These are phyloP conservation scores for Dactylis glomerata DNA, from an alignment of 176 grass and related monocot species.

Conservation along the genomic window DNA sequence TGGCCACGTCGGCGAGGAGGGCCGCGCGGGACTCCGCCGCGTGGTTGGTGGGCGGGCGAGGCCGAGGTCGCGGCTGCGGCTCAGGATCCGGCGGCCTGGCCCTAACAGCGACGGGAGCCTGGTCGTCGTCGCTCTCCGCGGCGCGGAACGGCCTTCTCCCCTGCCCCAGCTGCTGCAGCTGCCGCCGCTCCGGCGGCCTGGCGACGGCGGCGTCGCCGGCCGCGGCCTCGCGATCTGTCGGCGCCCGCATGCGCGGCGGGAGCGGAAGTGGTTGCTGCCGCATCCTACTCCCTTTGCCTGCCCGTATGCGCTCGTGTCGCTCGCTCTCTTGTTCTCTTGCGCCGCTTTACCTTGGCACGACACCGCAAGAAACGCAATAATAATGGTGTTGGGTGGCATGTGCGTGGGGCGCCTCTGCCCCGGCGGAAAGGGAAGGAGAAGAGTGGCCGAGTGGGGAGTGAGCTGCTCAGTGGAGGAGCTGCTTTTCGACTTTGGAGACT, in stretches of 20 bases:
- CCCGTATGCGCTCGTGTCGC: not conserved
- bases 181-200: not conserved
- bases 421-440: not conserved
- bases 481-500: not conserved
- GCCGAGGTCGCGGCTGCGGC: not conserved
- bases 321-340: not conserved
- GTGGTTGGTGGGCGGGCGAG: not conserved
- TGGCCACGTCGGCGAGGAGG: not conserved
- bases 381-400: slow-evolving; percentile 14
- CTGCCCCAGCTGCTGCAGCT: not conserved
- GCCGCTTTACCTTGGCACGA: slow-evolving; percentile 9
- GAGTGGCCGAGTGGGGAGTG: not conserved
- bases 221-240: slow-evolving; percentile 3
- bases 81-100: not conserved
- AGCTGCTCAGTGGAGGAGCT: not conserved
- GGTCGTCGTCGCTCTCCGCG: not conserved
- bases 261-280: not conserved
- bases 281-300: not conserved
- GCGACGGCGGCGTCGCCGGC: not conserved
- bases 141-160: not conserved
- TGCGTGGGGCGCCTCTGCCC: not conserved
- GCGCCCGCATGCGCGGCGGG: slow-evolving; percentile 15
- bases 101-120: not conserved
- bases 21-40: not conserved
- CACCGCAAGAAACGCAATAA: not conserved